Conservation (phyloP, 2,329 filamentous ascomycete species). For the Microdochium bolleyi region DNA sequence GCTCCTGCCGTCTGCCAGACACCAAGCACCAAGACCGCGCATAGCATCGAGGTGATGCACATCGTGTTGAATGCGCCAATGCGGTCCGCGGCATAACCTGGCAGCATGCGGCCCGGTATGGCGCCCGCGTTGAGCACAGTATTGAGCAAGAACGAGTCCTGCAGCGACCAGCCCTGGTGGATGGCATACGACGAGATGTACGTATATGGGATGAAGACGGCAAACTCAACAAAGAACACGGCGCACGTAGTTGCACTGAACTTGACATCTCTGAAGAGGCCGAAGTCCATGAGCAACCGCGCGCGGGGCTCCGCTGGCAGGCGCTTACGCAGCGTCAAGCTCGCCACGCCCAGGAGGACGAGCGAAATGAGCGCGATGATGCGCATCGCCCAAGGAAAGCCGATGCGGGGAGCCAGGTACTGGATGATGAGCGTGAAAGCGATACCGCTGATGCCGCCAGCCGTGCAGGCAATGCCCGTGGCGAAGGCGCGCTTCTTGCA, state of each 20-base stretch:
- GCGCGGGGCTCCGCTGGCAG: slow-evolving; percentile 38
- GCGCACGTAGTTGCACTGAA: slow-evolving; percentile 45
- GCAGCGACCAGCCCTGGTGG: slow-evolving; percentile 38
- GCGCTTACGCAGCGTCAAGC: slow-evolving; percentile 26
- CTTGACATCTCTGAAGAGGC: slow-evolving; percentile 38
- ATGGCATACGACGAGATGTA: slow-evolving; percentile 62
- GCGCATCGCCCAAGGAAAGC: slow-evolving; percentile 22
- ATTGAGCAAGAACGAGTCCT: slow-evolving; percentile 58
- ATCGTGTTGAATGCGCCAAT: slow-evolving; percentile 65
- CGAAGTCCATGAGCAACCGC: slow-evolving; percentile 36
- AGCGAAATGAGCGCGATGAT: slow-evolving; percentile 18
- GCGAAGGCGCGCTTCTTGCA: slow-evolving; percentile 54
- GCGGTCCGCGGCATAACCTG: slow-evolving; percentile 59
- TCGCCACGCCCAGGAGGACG: slow-evolving; percentile 15
- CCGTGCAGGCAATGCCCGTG: slow-evolving; percentile 61
- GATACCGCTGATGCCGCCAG: slow-evolving; percentile 52
- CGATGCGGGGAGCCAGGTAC: slow-evolving; percentile 14
- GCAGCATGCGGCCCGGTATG: slow-evolving; percentile 58
- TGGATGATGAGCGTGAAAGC: slow-evolving; percentile 31
- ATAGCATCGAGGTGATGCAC: slow-evolving; percentile 43
- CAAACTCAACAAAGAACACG: slow-evolving; percentile 53
- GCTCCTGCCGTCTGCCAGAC: slow-evolving; percentile 51
- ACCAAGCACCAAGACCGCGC: slow-evolving; percentile 39
- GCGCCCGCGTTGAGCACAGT: slow-evolving; percentile 64
- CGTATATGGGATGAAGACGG: slow-evolving; percentile 57